phyloP scores from a whole-genome alignment of 345 rosid genomes.

The Arabis hirsuta region DNA sequence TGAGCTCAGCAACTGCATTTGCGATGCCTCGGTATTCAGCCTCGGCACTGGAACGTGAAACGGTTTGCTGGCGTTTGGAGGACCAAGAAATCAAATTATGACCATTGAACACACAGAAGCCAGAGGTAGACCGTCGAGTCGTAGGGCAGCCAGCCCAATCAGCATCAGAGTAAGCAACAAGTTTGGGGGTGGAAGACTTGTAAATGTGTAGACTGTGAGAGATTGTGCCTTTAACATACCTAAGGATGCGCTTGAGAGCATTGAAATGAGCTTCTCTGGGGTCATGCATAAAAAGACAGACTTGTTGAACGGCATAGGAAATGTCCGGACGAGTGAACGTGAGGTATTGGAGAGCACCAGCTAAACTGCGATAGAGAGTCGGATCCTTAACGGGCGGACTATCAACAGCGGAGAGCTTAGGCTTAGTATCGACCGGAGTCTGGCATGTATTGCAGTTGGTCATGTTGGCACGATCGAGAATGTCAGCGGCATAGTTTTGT shows the following conservation, averaged over 20 bases:
- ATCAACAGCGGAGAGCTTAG: neutral
- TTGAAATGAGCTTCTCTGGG: neutral
- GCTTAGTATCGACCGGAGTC: neutral
- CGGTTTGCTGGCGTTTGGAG: neutral
- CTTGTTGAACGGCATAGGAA: neutral
- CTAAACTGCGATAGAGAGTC: neutral
- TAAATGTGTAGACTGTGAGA: rapidly evolving
- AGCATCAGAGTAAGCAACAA: neutral
- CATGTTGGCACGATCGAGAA: neutral
- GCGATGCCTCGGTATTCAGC: neutral
- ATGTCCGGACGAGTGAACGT: neutral
- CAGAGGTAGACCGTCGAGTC: rapidly evolving
- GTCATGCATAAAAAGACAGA: neutral
- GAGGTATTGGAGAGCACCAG: neutral
- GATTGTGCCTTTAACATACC: neutral
- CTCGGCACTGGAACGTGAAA: neutral
- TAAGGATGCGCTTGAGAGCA: neutral
- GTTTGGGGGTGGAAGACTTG: rapidly evolving
- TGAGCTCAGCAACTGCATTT: neutral
- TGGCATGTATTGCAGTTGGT: neutral
- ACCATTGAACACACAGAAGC: neutral
- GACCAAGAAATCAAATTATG: neutral
- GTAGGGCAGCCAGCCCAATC: neutral
- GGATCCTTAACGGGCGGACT: neutral
- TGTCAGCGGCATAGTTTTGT: neutral